Conservation (phyloP, 768 basidiomycete species). For the Amanita subjunquillea region DNA sequence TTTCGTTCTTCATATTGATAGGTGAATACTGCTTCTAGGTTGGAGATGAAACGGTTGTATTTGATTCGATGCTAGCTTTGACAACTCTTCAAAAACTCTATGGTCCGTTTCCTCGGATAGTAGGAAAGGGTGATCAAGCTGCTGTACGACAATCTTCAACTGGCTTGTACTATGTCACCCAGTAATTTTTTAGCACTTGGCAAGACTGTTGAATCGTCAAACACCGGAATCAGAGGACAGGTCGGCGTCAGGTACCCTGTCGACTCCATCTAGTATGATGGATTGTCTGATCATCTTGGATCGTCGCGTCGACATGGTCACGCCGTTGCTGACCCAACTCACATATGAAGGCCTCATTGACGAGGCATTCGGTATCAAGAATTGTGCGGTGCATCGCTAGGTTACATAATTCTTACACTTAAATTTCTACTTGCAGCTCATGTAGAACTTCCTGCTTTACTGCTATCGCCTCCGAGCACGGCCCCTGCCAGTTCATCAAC, state of each 20-base stretch:
- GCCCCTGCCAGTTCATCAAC: constrained; percentile 29
- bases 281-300: constrained; percentile 88
- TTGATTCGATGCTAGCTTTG: constrained; percentile 82
- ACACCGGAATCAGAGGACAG: constrained; percentile 28
- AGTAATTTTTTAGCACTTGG: constrained; percentile 50
- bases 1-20: constrained; percentile 2
- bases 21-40: constrained; percentile 42
- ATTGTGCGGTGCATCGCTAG: constrained; percentile 39
- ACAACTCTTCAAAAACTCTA: constrained; percentile 74
- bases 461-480: constrained; percentile 49
- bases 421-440: constrained; percentile 39
- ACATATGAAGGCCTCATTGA: constrained; percentile 96
- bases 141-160: constrained; percentile 32
- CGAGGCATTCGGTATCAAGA: constrained; percentile 82
- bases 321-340: constrained; percentile 88
- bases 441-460: constrained; percentile 67
- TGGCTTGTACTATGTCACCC: constrained; percentile 1
- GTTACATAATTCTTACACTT: background rate
- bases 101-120: constrained; percentile 83
- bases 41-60: constrained; percentile 85
- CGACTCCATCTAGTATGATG: constrained; percentile 47
- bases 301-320: constrained; percentile 89
- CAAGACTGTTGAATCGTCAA: constrained; percentile 58
- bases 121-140: constrained; percentile 89
- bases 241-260: constrained; percentile 27